phyloP scores from a whole-genome alignment of 2,329 filamentous ascomycete species.

The Paramyrothecium sp. region DNA sequence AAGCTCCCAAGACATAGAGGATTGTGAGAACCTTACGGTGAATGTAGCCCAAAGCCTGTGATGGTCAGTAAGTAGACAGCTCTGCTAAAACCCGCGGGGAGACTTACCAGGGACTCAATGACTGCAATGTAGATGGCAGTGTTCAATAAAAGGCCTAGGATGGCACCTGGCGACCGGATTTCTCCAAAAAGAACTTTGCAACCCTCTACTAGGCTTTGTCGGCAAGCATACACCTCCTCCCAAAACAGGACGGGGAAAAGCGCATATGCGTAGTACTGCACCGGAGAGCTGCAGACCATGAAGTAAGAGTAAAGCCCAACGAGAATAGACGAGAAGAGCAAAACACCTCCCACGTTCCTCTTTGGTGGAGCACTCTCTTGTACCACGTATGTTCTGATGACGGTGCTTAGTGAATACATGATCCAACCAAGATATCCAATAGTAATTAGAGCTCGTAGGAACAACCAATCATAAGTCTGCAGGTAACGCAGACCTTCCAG shows the following conservation, averaged over 20 bases:
- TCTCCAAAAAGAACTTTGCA: constrained; percentile 67
- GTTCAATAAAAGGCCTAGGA: constrained; percentile 62
- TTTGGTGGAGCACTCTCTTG: constrained; percentile 65
- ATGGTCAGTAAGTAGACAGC: constrained; percentile 4
- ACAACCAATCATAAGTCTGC: constrained; percentile 98
- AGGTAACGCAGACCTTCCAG: constrained; percentile 87
- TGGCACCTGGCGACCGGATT: constrained; percentile 57
- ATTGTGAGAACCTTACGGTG: constrained; percentile 82
- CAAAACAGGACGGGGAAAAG: constrained; percentile 94
- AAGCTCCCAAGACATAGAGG: constrained; percentile 71
- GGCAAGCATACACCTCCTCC: constrained; percentile 87
- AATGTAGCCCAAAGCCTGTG: constrained; percentile 88
- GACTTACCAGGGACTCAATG: constrained; percentile 72
- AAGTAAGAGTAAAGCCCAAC: constrained; percentile 77
- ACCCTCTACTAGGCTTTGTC: constrained; percentile 67
- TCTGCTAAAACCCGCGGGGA: background rate
- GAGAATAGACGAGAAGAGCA: constrained; percentile 75
- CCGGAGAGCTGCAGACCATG: constrained; percentile 73
- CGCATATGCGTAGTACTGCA: constrained; percentile 86
- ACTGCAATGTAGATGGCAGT: constrained; percentile 67
- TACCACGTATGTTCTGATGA: constrained; percentile 84
- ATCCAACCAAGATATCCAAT: constrained; percentile 95
- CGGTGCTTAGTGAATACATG: constrained; percentile 83
- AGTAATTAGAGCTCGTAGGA: constrained; percentile 85
- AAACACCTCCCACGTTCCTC: constrained; percentile 56